These are phyloP conservation scores for Halteria grandinella DNA, from an alignment of 73 alveolate genomes.

Conservation along the genomic window DNA sequence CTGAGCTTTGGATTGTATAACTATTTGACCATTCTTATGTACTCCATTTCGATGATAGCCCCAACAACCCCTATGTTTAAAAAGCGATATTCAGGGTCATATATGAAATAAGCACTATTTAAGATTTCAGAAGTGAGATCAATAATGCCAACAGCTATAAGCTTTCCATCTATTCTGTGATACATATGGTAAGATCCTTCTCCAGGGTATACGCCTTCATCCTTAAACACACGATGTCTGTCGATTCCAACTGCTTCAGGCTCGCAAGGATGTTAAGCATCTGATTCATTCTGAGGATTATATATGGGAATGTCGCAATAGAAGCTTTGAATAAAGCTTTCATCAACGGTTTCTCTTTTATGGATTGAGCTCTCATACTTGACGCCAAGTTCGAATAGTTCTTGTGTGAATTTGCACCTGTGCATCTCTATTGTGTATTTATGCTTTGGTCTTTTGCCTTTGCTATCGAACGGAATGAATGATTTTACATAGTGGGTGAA, in stretches of 20 bases:
- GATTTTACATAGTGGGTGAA: conserved; percentile 14
- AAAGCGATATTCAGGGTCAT: conserved; percentile 90
- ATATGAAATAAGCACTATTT: conserved; percentile 83
- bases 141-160: conserved; percentile 90
- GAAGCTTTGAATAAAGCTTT: neutral
- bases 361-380: conserved; percentile 28
- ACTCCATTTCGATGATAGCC: conserved; percentile 91
- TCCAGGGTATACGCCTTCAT: conserved; percentile 71
- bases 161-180: conserved; percentile 91
- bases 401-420: conserved; percentile 18
- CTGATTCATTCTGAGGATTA: neutral
- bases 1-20: conserved; percentile 28
- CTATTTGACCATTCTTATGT: conserved; percentile 60
- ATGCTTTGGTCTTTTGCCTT: conserved; percentile 15
- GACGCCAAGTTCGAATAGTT: neutral
- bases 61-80: conserved; percentile 88
- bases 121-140: conserved; percentile 74
- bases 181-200: conserved; percentile 91
- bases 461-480: conserved; percentile 11
- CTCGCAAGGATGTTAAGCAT: no score
- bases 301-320: conserved; percentile 3
- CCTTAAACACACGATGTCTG: neutral
- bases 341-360: neutral
- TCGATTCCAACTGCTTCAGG: no score
- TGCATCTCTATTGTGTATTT: conserved; percentile 28